Percentiles rank a stretch among this genome's conserved stretches.
Evolutionary conservation across 1,139 yeast genomes (phyloP).

Genomic region (Geotrichum citri-aurantii): DNA sequence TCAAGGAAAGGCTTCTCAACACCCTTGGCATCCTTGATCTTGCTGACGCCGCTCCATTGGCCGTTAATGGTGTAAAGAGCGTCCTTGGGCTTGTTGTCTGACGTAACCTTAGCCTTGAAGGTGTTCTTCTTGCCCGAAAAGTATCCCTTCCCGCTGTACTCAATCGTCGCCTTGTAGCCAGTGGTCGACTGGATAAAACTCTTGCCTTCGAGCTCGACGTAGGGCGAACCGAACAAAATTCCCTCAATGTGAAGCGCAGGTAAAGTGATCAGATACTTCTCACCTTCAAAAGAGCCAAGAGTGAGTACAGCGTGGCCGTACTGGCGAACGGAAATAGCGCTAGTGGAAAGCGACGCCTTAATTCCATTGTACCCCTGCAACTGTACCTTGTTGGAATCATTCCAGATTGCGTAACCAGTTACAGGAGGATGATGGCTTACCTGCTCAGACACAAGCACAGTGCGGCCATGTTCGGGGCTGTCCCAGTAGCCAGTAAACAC

Average conservation of each 20-base stretch:
- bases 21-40: conserved; percentile 36
- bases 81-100: conserved; percentile 50
- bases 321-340: conserved; percentile 79
- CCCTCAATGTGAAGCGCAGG: conserved; percentile 98
- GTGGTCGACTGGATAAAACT: conserved; percentile 74
- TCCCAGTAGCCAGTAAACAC: conserved; percentile 84
- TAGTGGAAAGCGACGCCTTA: conserved; percentile 74
- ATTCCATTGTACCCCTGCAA: conserved; percentile 88
- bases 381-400: conserved; percentile 59
- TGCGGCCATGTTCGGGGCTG: conserved; percentile 40
- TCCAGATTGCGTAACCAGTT: conserved; percentile 76
- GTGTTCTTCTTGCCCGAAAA: conserved; percentile 93
- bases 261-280: conserved; percentile 72
- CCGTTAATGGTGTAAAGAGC: conserved; percentile 77
- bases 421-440: conserved; percentile 96
- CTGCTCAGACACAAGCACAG: conserved; percentile 77
- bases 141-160: conserved; percentile 88
- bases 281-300: conserved; percentile 48
- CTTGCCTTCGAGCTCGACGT: conserved; percentile 74
- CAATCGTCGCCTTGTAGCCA: conserved; percentile 70
- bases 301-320: conserved; percentile 81
- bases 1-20: conserved; percentile 59
- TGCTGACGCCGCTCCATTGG: conserved; percentile 83
- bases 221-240: conserved; percentile 80
- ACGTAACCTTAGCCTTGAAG: conserved; percentile 75